Conservation (phyloP, 495 filamentous ascomycete species). For the Xylaria longipes region DNA sequence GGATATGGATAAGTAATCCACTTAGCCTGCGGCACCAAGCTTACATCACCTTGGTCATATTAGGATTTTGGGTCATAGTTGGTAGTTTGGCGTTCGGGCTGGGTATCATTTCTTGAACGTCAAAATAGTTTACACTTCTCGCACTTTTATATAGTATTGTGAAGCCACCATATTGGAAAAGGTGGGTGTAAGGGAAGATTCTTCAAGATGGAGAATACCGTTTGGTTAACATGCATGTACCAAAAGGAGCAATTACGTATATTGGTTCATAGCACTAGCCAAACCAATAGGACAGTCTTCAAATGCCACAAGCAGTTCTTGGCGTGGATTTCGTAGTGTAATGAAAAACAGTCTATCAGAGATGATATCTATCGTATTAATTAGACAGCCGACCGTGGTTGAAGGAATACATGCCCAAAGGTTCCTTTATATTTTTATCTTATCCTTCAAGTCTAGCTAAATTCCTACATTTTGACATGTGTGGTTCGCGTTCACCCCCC, state of each 20-base stretch:
- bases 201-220: neutral
- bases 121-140: neutral
- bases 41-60: neutral
- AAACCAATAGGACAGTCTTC: neutral
- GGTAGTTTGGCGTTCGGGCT: slow-evolving; percentile 8
- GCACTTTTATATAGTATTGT: neutral
- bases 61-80: neutral
- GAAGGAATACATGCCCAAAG: too few species aligned
- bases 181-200: neutral
- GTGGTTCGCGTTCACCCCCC: neutral
- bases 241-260: neutral
- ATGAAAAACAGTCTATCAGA: neutral
- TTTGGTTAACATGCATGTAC: neutral
- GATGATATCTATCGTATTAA: too few species aligned
- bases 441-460: neutral
- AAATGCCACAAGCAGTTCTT: neutral
- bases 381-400: neutral
- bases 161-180: neutral
- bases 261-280: neutral
- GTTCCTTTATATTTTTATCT: too few species aligned
- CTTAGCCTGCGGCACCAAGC: neutral
- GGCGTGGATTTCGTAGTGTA: neutral
- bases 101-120: neutral
- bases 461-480: neutral
- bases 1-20: slow-evolving; percentile 30